These are phyloP conservation scores for Kwoniella heveanensis DNA, from an alignment of 768 basidiomycete species.

Conservation along the genomic window DNA sequence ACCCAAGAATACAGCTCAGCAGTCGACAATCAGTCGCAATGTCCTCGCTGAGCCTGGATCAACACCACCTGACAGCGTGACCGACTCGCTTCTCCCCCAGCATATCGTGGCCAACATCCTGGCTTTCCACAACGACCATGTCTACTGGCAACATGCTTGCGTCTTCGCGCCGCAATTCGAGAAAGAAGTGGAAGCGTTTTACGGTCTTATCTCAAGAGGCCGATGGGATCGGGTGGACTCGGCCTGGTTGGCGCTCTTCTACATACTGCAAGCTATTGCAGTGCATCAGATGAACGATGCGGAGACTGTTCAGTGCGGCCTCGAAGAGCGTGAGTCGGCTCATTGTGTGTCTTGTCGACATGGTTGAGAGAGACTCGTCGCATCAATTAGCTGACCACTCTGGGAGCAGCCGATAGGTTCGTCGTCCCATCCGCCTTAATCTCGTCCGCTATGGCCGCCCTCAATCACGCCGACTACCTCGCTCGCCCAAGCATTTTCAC, in stretches of 20 bases:
- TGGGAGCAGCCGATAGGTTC: conserved; percentile 18
- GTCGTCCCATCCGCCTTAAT: conserved; percentile 31
- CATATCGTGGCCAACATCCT: conserved; percentile 14
- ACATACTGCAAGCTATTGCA: conserved; percentile 26
- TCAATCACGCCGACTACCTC: conserved; percentile 22
- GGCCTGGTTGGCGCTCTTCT: conserved; percentile 27
- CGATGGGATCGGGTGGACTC: conserved; percentile 22
- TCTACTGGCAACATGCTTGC: conserved; percentile 32
- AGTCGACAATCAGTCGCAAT: neutral
- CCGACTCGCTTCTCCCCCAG: conserved; percentile 23
- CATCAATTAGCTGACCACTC: too few relatives aligned
- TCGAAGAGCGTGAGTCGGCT: conserved; percentile 20
- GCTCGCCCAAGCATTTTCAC: conserved; percentile 23
- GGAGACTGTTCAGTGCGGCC: conserved; percentile 20
- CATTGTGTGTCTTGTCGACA: too few relatives aligned
- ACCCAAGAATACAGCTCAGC: neutral
- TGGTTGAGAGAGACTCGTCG: too few relatives aligned
- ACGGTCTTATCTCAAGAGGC: neutral
- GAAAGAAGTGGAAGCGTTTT: conserved; percentile 21
- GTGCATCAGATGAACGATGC: conserved; percentile 34
- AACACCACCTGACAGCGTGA: conserved; percentile 16
- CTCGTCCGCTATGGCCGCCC: conserved; percentile 25
- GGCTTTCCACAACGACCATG: conserved; percentile 17
- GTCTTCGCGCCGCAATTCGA: conserved; percentile 23
- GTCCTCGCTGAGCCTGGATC: conserved; percentile 10